Conservation (phyloP, 345 rosid species). For the Bruguiera gymnorhiza region DNA sequence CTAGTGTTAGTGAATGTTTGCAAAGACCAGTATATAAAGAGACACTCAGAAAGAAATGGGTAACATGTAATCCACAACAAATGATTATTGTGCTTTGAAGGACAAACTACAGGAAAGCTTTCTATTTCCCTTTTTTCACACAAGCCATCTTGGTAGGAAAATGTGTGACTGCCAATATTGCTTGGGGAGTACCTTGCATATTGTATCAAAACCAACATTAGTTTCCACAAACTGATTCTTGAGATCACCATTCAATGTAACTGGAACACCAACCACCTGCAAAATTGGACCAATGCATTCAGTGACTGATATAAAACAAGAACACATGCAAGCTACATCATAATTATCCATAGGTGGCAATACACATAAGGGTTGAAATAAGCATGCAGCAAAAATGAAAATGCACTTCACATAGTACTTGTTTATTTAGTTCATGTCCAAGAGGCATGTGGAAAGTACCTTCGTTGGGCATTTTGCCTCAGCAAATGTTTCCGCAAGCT, state of each 20-base stretch:
- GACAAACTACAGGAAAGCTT: too few relatives aligned
- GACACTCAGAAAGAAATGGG: neutral
- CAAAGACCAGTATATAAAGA: neutral
- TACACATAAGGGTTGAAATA: constrained; percentile 1
- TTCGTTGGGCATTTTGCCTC: constrained; percentile 82
- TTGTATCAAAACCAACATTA: constrained; percentile 95
- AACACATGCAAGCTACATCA: neutral
- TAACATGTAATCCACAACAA: too few relatives aligned
- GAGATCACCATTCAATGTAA: constrained; percentile 93
- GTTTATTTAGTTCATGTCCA: neutral
- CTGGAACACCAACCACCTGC: constrained; percentile 98
- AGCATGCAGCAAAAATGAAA: constrained; percentile 1
- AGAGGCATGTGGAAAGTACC: constrained; percentile 32
- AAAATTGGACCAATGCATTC: constrained; percentile 11
- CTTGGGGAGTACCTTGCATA: constrained; percentile 65
- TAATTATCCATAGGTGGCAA: neutral
- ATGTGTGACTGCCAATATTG: neutral
- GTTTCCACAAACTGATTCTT: constrained; percentile 95
- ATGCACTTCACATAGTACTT: neutral
- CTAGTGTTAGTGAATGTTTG: neutral
- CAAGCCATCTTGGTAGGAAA: too few relatives aligned
- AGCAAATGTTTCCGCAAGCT: constrained; percentile 94
- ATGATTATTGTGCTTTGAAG: too few relatives aligned
- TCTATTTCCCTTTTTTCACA: too few relatives aligned
- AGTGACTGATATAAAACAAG: neutral